Percentiles rank a stretch among this genome's conserved stretches.
Conservation (phyloP, 2,329 filamentous ascomycete genomes). For the Alternaria brassicicola region DNA sequence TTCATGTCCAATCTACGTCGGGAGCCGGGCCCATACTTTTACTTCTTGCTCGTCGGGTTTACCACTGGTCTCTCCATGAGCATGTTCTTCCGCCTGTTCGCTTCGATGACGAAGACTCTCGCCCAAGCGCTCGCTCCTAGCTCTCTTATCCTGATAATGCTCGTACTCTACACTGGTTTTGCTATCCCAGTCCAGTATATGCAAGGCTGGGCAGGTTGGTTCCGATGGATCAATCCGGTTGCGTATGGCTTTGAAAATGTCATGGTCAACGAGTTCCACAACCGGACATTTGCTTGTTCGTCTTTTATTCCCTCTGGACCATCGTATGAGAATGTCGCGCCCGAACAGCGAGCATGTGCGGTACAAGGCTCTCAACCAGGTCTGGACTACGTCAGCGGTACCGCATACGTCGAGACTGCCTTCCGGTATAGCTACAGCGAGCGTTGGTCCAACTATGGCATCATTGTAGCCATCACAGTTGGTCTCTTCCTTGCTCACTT, state of each 20-base stretch:
- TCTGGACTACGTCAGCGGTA: conserved; percentile 43
- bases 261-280: conserved; percentile 71
- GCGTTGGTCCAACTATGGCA: conserved; percentile 66
- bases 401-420: conserved; percentile 35
- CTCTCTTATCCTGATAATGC: conserved; percentile 62
- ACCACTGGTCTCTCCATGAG: conserved; percentile 74
- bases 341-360: conserved; percentile 44
- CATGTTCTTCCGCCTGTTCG: conserved; percentile 81
- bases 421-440: conserved; percentile 46
- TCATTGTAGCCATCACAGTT: conserved; percentile 66
- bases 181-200: conserved; percentile 67
- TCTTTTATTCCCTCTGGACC: conserved; percentile 49
- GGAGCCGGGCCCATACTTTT: conserved; percentile 76
- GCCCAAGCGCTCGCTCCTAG: conserved; percentile 61
- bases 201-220: conserved; percentile 46
- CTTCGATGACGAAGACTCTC: conserved; percentile 70
- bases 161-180: conserved; percentile 71
- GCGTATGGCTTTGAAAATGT: conserved; percentile 78
- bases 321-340: conserved; percentile 35
- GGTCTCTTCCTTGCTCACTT: conserved; percentile 68
- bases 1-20: conserved; percentile 54
- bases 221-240: conserved; percentile 76
- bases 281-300: conserved; percentile 34
- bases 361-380: conserved; percentile 46
- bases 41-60: conserved; percentile 68